Conservation (phyloP, 371 early-diverging fungal genomes). For the Conidiobolus incongruus region DNA sequence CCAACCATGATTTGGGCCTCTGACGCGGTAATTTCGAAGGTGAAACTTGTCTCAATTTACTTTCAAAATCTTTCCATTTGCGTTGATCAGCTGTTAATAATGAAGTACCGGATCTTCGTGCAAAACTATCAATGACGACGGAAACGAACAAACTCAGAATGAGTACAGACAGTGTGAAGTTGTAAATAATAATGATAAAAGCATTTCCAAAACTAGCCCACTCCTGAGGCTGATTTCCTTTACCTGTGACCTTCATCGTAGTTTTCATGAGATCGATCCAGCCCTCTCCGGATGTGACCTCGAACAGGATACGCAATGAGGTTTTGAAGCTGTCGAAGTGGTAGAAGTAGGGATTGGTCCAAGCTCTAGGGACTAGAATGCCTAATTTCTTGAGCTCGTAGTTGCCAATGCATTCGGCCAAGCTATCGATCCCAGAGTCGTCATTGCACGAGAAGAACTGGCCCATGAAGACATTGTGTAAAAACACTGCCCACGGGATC, state of each 20-base stretch:
- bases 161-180: conserved; percentile 36
- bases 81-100: conserved; percentile 41
- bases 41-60: conserved; percentile 25
- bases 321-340: conserved; percentile 39
- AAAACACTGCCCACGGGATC: conserved; percentile 42
- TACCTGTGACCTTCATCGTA: conserved; percentile 23
- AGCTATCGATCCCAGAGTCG: conserved; percentile 5
- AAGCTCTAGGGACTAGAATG: conserved; percentile 24
- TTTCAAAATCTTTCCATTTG: conserved; percentile 44
- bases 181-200: conserved; percentile 25
- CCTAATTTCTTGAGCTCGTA: conserved; percentile 8
- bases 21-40: conserved; percentile 22
- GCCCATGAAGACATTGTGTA: conserved; percentile 33
- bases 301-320: conserved; percentile 31
- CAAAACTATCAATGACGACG: conserved; percentile 40
- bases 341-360: conserved; percentile 40
- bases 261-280: conserved; percentile 38
- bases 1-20: background rate
- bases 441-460: conserved; percentile 35
- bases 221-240: conserved; percentile 1
- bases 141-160: conserved; percentile 40
- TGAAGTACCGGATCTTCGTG: conserved; percentile 34
- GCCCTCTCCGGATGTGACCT: conserved; percentile 44
- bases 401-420: conserved; percentile 15
- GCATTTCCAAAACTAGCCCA: conserved; percentile 20